phyloP scores from a whole-genome alignment of 2,329 filamentous ascomycete species.

The Fusarium austroafricanum region DNA sequence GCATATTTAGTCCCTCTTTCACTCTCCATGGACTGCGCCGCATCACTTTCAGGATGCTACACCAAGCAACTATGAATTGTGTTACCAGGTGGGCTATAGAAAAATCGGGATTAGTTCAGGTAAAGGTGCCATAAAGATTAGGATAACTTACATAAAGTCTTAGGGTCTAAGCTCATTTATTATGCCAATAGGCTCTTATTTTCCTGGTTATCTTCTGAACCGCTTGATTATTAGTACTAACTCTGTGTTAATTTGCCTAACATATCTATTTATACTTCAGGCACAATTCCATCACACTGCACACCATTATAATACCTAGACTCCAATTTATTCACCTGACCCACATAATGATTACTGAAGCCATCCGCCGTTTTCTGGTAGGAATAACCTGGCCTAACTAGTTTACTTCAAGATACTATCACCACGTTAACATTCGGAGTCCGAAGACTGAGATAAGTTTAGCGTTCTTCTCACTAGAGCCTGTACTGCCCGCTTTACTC shows the following conservation, averaged over 20 bases:
- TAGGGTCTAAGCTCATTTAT: no score
- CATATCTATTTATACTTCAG: constrained; percentile 5
- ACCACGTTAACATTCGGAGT: constrained; percentile 7
- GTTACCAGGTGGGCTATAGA: no score
- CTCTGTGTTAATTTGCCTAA: constrained; percentile 23
- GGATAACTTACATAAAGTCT: no score
- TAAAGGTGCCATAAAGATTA: no score
- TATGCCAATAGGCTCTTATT: neutral
- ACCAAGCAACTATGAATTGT: neutral
- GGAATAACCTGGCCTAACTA: neutral
- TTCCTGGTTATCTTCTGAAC: no score
- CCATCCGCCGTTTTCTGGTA: neutral
- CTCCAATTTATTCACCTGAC: neutral
- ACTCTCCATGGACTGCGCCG: no score
- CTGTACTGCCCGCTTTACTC: constrained; percentile 50
- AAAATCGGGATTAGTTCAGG: no score
- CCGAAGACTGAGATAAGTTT: constrained; percentile 46
- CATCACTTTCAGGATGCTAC: no score
- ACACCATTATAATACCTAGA: neutral
- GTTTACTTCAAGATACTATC: neutral
- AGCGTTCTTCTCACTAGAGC: constrained; percentile 50
- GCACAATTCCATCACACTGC: constrained; percentile 8
- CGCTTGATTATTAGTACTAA: neutral
- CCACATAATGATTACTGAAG: neutral
- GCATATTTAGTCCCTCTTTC: no score